Evolutionary conservation across 306 rosid species (phyloP), one percentile per base, ranked within the genome.

Genomic region (Biancaea sappan): DNA sequence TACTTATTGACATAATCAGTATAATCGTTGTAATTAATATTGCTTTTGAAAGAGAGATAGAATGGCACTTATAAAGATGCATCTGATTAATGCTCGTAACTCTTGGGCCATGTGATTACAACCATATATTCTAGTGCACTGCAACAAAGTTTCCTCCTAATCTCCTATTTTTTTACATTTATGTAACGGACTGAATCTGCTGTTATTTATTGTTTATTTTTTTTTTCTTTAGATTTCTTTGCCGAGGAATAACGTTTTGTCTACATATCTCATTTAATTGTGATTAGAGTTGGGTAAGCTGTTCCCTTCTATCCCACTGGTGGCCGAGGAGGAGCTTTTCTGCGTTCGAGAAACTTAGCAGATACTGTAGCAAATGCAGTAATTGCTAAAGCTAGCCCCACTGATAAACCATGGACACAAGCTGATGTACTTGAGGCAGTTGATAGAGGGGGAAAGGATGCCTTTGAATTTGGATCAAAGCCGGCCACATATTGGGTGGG

Each of bases 401-500:
- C 53, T 48, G 66, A 77, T 69, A 76, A 77, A 56, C 60, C 87
- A 9, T 80, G 75, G 86, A 83, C 88, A 26, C 76, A 83, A 75
- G 95, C 59, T 82, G 84, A 90, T 69, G 92, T 92, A 32, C 77
- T 94, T 41, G 64, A 79, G 35, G 96, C 92, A 79, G 88, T 94
- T 79, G 97, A 94, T 77, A 88, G 97, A 84, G 99, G 97, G 47
- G 96, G 90, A 51, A 73, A 79, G 79, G 89, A 77, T 81, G 95
- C 88, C 34, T 86, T 69, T 80, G 37, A 80, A 8, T 89, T 90
- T 71, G 91, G 95, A 73, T 40, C 92, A 77, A 76, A 75, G 73
- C 93, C 67, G 12, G 91, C 97, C 70, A 88, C 99, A 51, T 94
- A 94, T 83, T 92, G 97, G 97, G 97, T 92, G 81, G 74, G 97